Conservation (phyloP, 1,284 basidiomycete genomes). For the Microbotryum saponariae region DNA sequence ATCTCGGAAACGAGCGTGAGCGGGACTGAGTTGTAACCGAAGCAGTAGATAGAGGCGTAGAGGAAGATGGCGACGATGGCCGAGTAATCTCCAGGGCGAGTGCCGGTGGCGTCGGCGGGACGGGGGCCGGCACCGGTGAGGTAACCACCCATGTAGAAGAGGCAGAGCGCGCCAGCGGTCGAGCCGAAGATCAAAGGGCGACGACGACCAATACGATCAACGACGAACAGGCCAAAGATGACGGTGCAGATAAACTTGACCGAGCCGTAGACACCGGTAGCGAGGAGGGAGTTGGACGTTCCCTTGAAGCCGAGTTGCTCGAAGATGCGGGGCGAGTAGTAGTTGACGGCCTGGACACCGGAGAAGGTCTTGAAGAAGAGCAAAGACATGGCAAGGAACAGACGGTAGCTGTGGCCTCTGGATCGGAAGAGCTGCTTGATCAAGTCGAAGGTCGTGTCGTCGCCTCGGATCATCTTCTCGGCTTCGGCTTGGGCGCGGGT, state of each 20-base stretch:
- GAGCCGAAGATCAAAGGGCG: conserved; percentile 15
- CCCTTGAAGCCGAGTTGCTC: conserved; percentile 34
- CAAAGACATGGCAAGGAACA: conserved; percentile 17
- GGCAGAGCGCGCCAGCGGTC: conserved; percentile 7
- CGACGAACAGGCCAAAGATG: conserved; percentile 34
- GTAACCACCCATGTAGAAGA: conserved; percentile 35
- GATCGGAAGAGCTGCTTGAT: conserved; percentile 17
- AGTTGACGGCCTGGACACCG: conserved; percentile 24
- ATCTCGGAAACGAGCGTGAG: conserved; percentile 35
- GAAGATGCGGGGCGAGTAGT: conserved; percentile 17
- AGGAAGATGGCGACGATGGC: conserved; percentile 29
- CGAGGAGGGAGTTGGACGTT: conserved; percentile 37
- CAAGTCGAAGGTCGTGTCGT: conserved; percentile 7
- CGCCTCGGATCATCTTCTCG: conserved; percentile 16
- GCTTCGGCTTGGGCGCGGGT: conserved; percentile 20
- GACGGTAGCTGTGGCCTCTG: conserved; percentile 9
- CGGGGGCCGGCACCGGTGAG: conserved; percentile 16
- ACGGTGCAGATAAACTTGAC: conserved; percentile 38
- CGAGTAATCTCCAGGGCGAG: conserved; percentile 21
- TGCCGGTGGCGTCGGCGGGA: conserved; percentile 3
- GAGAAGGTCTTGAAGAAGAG: conserved; percentile 28
- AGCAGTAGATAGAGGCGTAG: conserved; percentile 12
- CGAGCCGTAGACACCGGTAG: conserved; percentile 39
- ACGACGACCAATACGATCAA: conserved; percentile 28
- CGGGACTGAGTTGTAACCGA: conserved; percentile 26